Evolutionary conservation across 2,329 filamentous ascomycete species (phyloP), one percentile per base, ranked within the genome.

Genomic region (Ophiostoma fasciatum): DNA sequence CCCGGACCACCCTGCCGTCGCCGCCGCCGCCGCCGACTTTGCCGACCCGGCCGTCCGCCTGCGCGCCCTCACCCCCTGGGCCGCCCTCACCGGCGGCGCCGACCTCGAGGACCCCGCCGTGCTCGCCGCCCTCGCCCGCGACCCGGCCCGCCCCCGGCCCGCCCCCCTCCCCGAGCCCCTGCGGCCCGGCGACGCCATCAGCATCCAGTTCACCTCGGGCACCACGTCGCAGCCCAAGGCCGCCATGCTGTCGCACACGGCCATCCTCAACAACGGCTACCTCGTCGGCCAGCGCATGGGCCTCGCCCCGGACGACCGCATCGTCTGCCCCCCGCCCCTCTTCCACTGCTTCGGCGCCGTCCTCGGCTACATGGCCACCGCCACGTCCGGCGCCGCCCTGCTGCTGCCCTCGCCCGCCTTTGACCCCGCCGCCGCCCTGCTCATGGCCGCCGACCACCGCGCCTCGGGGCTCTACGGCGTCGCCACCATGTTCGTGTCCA

Each of bases 171-270:
- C 68, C 0, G 37, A 53, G 18, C 59, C 60, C 0, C 62, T 78
- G 2, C 46, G 62, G 13, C 64, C 74, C 0, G 54, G 71, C 42
- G 88, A 96, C 34, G 74, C 80, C 3, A 78, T 92, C 46, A 96
- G 94, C 52, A 94, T 96, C 45, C 88, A 96, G 55, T 96, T 96
- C 61, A 98, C 90, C 0, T 88, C 80, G 0, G 90, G 88, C n/a
- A 96, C 90, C 0, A 96, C 90, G 0, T 82, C 82, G 1, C 66
- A 71, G 49, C 88, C 87, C 17, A 96, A 96, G 59, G 90, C 90
- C 0, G 88, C 88, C 2, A 92, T 85, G 61, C 68, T 98, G 22
- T 78, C 73, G 1, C 88, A 96, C 58, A 69, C 67, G 4, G 78
- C 71, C n/a, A 88, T 96, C 44, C 66, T 98, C 42, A 98, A 96